Conservation (phyloP, 768 basidiomycete genomes). For the Kwoniella botswanensis region DNA sequence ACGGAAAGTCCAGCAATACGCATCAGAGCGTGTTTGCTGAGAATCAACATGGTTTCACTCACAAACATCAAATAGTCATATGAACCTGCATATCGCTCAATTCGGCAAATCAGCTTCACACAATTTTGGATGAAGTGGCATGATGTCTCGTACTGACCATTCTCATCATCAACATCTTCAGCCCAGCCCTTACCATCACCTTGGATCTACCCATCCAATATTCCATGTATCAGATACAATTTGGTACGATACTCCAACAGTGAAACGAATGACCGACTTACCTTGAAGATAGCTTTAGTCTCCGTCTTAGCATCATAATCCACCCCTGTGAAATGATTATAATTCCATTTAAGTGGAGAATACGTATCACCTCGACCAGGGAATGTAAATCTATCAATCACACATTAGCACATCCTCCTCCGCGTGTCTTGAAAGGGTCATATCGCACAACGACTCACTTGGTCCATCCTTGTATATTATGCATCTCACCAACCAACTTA, state of each 20-base stretch:
- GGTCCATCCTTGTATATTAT: conserved; percentile 71
- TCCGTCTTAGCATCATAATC: conserved; percentile 79
- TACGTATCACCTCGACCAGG: conserved; percentile 71
- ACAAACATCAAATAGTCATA: conserved; percentile 58
- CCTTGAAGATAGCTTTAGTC: conserved; percentile 66
- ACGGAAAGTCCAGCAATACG: neutral
- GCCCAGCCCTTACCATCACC: conserved; percentile 80
- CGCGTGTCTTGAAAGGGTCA: too few relatives aligned
- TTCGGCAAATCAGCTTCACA: neutral
- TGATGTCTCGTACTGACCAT: conserved; percentile 68
- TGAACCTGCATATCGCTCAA: conserved; percentile 25
- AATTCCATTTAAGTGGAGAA: conserved; percentile 59
- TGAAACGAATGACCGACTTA: conserved; percentile 6
- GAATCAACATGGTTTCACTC: conserved; percentile 17
- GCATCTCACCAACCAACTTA: conserved; percentile 65
- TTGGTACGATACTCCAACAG: neutral
- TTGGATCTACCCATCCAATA: conserved; percentile 62
- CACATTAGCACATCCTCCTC: too few relatives aligned
- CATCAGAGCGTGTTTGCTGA: neutral
- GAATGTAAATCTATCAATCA: conserved; percentile 69
- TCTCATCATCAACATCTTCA: conserved; percentile 73
- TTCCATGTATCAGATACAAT: conserved; percentile 27
- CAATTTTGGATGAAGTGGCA: too few relatives aligned
- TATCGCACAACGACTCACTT: conserved; percentile 40
- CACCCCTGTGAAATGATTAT: conserved; percentile 68